These are phyloP conservation scores for Lyophyllum semitale DNA, from an alignment of 768 basidiomycete genomes.

Conservation along the genomic window DNA sequence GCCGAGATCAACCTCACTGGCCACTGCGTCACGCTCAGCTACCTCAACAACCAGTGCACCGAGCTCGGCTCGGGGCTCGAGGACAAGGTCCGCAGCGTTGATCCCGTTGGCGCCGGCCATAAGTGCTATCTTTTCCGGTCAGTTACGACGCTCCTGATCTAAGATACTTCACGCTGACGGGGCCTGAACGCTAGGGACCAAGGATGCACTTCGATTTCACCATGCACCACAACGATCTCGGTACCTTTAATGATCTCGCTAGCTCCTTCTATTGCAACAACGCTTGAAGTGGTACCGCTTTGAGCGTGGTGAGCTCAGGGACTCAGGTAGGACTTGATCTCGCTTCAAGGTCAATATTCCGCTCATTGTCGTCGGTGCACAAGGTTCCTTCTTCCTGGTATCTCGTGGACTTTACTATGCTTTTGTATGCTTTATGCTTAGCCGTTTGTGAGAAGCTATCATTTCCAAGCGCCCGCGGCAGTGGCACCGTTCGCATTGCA, in stretches of 20 bases:
- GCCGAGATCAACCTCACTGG: slow-evolving; percentile 7
- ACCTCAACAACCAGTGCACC: slow-evolving; percentile 10
- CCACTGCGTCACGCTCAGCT: slow-evolving; percentile 10
- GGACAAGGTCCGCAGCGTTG: slow-evolving; percentile 10
- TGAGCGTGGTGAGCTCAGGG: too few species aligned
- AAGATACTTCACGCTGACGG: not conserved
- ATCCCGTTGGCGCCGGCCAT: slow-evolving; percentile 7
- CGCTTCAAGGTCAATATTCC: too few species aligned
- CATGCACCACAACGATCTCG: slow-evolving; percentile 14
- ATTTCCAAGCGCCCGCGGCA: too few species aligned
- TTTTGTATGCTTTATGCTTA: too few species aligned
- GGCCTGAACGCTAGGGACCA: not conserved
- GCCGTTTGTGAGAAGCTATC: too few species aligned
- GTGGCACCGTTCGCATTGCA: too few species aligned
- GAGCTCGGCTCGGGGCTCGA: slow-evolving; percentile 8
- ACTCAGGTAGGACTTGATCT: too few species aligned
- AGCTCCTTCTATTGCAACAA: slow-evolving; percentile 14
- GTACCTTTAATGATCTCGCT: slow-evolving; percentile 6
- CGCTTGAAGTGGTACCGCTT: not conserved
- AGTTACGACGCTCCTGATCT: not conserved
- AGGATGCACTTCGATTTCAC: slow-evolving; percentile 10
- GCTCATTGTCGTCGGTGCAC: too few species aligned
- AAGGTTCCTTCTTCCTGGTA: too few species aligned
- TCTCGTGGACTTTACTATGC: too few species aligned
- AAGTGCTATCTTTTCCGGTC: slow-evolving; percentile 12